These are phyloP conservation scores for Anacardium occidentale DNA, from an alignment of 345 rosid genomes.

Conservation along the genomic window DNA sequence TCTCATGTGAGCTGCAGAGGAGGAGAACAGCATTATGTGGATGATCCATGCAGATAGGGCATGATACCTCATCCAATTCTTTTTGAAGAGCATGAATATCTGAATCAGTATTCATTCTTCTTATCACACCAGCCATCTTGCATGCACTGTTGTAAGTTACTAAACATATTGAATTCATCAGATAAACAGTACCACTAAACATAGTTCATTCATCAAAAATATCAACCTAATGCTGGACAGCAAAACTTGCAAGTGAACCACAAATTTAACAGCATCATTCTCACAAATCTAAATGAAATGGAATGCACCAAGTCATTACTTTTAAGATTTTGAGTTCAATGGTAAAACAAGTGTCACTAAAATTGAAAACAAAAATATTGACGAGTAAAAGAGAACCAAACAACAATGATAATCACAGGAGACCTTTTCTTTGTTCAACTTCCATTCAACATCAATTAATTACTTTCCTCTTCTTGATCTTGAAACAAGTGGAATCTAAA, in stretches of 20 bases:
- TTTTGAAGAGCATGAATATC: conserved; percentile 67
- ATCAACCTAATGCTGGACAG: conserved; percentile 11
- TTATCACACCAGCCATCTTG: conserved; percentile 98
- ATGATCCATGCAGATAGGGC: conserved; percentile 98
- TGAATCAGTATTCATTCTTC: conserved; percentile 67
- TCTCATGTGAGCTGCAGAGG: conserved; percentile 79
- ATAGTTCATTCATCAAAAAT: conserved; percentile 13
- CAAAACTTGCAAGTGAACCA: background rate
- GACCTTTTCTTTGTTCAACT: background rate
- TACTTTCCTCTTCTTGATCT: background rate
- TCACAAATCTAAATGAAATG: conserved; percentile 1
- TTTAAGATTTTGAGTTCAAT: background rate
- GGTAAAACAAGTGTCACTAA: conserved; percentile 3
- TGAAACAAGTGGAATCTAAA: background rate
- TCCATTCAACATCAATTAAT: background rate
- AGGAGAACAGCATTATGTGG: conserved; percentile 97
- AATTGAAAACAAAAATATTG: background rate
- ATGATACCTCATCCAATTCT: conserved; percentile 85
- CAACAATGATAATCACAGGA: background rate
- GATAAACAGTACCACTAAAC: conserved; percentile 29
- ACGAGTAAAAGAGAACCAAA: background rate
- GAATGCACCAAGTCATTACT: background rate
- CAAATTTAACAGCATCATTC: background rate
- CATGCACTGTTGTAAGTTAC: conserved; percentile 70
- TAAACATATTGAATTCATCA: conserved; percentile 58